Conservation (phyloP, 169 alveolate genomes). For the Eimeria zaria region DNA sequence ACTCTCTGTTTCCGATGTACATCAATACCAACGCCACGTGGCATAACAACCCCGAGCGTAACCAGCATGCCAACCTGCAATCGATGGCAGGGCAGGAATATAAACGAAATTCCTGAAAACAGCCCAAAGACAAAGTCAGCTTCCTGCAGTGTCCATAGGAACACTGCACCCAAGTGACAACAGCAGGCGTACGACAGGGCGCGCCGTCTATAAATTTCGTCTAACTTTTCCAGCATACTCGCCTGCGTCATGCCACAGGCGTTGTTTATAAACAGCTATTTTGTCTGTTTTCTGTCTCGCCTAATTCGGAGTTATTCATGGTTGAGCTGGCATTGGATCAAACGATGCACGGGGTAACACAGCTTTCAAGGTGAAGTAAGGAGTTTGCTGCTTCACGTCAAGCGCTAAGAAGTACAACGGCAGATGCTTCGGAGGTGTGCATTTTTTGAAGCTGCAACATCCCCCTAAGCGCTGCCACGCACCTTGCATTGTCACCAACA, state of each 20-base stretch:
- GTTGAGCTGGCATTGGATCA: background rate
- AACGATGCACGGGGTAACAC: background rate
- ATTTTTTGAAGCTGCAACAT: background rate
- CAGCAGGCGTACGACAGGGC: background rate
- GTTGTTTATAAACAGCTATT: background rate
- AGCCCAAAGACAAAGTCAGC: background rate
- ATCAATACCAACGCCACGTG: background rate
- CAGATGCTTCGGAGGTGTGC: background rate
- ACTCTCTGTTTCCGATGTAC: background rate
- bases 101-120: slow-evolving; percentile 1
- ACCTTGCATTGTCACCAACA: background rate
- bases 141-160: background rate
- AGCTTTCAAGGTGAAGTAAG: background rate
- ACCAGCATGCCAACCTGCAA: background rate
- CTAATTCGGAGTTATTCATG: background rate
- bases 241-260: background rate
- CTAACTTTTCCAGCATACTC: background rate
- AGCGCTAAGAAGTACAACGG: background rate
- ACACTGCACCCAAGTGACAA: background rate
- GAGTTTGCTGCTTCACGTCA: too few relatives aligned
- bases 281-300: background rate
- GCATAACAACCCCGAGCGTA: background rate
- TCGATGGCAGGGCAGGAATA: background rate
- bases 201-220: background rate
- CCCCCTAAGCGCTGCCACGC: background rate